phyloP scores from a whole-genome alignment of 2,329 filamentous ascomycete species.

The Epicoccum nigrum region DNA sequence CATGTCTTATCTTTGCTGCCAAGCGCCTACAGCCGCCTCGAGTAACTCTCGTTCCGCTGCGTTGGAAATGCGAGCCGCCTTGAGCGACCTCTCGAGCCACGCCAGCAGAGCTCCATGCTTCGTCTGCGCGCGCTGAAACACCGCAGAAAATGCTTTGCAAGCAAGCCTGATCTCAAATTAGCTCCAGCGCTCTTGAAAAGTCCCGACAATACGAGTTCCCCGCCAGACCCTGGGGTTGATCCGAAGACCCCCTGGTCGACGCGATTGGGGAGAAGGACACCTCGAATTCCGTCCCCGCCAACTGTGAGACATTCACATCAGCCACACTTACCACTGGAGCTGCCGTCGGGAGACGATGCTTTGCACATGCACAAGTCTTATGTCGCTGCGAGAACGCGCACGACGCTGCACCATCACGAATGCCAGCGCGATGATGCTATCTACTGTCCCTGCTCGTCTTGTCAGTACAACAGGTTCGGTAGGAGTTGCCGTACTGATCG shows the following conservation, averaged over 20 bases:
- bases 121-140: constrained; percentile 75
- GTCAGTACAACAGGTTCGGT: constrained; percentile 25
- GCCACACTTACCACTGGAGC: constrained; percentile 63
- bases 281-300: constrained; percentile 18
- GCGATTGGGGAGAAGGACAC: constrained; percentile 5
- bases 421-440: constrained; percentile 69
- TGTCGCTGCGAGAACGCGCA: constrained; percentile 49
- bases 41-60: constrained; percentile 40
- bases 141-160: constrained; percentile 70
- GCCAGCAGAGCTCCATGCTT: constrained; percentile 66
- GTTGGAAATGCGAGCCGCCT: constrained; percentile 32
- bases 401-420: constrained; percentile 67
- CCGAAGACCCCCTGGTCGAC: constrained; percentile 8
- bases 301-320: constrained; percentile 32
- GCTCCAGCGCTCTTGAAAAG: constrained; percentile 18
- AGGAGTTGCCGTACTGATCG: constrained; percentile 22
- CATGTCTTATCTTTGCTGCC: constrained; percentile 16
- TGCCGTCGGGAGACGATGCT: constrained; percentile 66
- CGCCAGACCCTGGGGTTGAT: constrained; percentile 25
- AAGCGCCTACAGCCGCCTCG: constrained; percentile 27
- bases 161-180: constrained; percentile 62
- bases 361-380: constrained; percentile 35
- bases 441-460: constrained; percentile 63
- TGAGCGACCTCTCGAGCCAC: constrained; percentile 64
- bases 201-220: constrained; percentile 16